phyloP scores from a whole-genome alignment of 306 rosid species.

The Casuarina equisetifolia region DNA sequence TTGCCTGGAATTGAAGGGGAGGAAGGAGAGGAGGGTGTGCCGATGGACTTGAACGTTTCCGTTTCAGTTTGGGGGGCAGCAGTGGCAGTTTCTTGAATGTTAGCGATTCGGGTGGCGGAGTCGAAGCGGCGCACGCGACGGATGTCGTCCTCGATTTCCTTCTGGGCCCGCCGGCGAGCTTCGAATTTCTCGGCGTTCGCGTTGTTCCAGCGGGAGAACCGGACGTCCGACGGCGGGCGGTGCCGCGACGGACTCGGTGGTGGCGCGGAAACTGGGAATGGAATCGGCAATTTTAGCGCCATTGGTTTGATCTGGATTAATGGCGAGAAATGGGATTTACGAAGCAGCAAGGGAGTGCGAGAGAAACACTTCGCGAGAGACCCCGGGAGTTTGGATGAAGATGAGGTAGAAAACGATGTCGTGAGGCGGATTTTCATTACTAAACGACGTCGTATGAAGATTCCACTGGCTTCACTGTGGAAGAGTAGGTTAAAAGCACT shows the following conservation, averaged over 20 bases:
- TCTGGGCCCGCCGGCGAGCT: constrained; percentile 52
- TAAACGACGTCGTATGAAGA: too few species aligned
- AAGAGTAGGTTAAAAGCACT: too few species aligned
- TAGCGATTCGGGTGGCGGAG: constrained; percentile 41
- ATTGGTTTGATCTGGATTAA: constrained; percentile 20
- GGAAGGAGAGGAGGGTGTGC: constrained; percentile 71
- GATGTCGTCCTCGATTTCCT: constrained; percentile 70
- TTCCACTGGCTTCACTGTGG: too few species aligned
- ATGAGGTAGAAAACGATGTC: not conserved
- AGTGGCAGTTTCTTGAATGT: constrained; percentile 12
- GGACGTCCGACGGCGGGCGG: constrained; percentile 43
- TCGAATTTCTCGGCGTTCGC: constrained; percentile 71
- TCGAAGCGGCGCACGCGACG: constrained; percentile 69
- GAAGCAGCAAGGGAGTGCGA: not conserved
- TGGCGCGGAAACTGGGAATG: constrained; percentile 52
- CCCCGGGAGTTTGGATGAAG: not conserved
- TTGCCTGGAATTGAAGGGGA: constrained; percentile 67
- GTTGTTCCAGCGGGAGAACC: constrained; percentile 65
- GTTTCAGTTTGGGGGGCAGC: constrained; percentile 7
- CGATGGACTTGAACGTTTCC: constrained; percentile 43
- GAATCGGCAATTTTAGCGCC: constrained; percentile 60
- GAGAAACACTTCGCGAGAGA: not conserved
- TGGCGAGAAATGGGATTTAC: not conserved
- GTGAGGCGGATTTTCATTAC: not conserved
- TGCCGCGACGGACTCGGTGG: constrained; percentile 32